phyloP scores from a whole-genome alignment of 345 rosid genomes.

The Aethionema arabicum region DNA sequence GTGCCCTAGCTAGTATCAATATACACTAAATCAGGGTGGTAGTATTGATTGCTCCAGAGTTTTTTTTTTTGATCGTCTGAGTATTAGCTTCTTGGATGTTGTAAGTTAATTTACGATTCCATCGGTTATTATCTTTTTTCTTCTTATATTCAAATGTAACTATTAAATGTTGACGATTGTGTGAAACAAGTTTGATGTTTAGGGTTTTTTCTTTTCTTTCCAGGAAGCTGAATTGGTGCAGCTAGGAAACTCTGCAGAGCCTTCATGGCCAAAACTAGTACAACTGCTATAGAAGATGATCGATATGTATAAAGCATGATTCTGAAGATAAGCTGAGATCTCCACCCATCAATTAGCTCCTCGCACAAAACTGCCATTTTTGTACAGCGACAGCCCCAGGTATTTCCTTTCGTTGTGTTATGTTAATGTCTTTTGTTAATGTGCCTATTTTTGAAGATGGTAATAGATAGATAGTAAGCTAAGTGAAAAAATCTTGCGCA shows the following conservation, averaged over 20 bases:
- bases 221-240: slow-evolving; percentile 79
- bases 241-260: slow-evolving; percentile 67
- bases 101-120: no score
- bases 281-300: slow-evolving; percentile 89
- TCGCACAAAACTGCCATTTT: background rate
- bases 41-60: no score
- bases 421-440: no score
- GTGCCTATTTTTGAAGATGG: background rate
- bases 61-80: no score
- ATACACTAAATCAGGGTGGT: no score
- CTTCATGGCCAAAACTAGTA: slow-evolving; percentile 84
- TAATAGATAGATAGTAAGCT: background rate
- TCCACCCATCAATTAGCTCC: slow-evolving; percentile 57
- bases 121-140: no score
- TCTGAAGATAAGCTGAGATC: no score
- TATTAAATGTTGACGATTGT: slow-evolving; percentile 1
- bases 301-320: no score
- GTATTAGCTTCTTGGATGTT: no score
- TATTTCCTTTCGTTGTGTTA: slow-evolving; percentile 6
- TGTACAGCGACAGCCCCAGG: slow-evolving; percentile 16
- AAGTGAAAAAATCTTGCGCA: no score
- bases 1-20: no score
- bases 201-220: background rate
- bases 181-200: slow-evolving; percentile 14
- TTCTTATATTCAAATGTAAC: no score